A percentile compares a stretch with the other conserved stretches of the same genome.
phyloP scores from a whole-genome alignment of 2,329 filamentous ascomycete genomes.

The Alternaria rosae region DNA sequence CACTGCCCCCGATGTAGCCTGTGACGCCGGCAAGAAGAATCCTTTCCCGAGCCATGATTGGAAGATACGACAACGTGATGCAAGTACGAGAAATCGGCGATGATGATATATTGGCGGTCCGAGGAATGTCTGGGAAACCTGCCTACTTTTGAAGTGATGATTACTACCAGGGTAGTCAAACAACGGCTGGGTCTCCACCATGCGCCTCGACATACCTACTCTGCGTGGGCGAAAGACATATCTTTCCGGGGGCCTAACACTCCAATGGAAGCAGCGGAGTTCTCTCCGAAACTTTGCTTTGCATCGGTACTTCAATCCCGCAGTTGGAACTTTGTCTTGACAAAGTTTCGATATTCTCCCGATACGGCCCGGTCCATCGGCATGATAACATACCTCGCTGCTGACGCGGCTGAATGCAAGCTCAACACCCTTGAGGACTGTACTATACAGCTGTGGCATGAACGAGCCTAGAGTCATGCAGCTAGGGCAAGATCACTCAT shows the following conservation, averaged over 20 bases:
- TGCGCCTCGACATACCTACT: neutral
- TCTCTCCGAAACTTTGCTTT: neutral
- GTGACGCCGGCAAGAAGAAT: slow-evolving; percentile 1
- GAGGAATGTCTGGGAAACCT: neutral
- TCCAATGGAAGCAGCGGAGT: neutral
- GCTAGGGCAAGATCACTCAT: neutral
- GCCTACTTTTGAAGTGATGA: neutral
- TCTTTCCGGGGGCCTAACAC: neutral
- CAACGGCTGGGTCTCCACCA: neutral
- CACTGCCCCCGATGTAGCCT: slow-evolving; percentile 2
- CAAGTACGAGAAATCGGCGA: neutral
- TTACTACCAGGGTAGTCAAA: neutral
- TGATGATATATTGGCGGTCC: neutral
- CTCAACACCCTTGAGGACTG: neutral
- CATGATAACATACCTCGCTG: neutral
- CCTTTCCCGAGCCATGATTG: neutral
- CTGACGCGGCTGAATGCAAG: neutral
- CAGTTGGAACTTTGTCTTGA: neutral
- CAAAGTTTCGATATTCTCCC: neutral
- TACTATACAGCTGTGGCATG: neutral
- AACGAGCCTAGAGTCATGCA: neutral
- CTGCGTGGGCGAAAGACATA: neutral
- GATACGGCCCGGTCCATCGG: neutral
- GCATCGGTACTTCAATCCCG: neutral
- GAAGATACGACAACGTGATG: neutral